Evolutionary conservation across 371 early-diverging fungal genomes (phyloP).

Genomic region (Dinochytrium kinnereticum): DNA sequence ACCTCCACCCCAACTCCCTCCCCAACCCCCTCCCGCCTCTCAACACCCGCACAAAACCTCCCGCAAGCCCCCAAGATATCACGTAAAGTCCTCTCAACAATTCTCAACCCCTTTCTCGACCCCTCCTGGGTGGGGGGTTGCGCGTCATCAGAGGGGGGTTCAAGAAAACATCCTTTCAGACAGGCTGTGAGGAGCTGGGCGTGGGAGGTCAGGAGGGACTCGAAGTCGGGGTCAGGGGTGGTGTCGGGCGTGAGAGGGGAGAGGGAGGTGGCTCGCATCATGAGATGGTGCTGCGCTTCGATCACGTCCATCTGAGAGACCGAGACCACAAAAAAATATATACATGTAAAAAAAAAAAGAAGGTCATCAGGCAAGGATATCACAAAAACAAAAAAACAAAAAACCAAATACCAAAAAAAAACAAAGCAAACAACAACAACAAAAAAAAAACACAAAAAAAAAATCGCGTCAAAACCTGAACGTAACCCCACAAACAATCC

Average conservation of each 20-base stretch:
- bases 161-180: slow-evolving; percentile 61
- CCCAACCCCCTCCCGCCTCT: slow-evolving; percentile 21
- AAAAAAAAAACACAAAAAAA: not conserved
- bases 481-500: slow-evolving; percentile 75
- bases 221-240: slow-evolving; percentile 51
- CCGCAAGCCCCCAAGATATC: not conserved
- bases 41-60: slow-evolving; percentile 21
- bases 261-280: slow-evolving; percentile 37
- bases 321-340: too few relatives aligned
- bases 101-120: not conserved
- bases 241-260: slow-evolving; percentile 7
- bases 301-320: slow-evolving; percentile 77
- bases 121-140: not conserved
- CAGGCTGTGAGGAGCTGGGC: slow-evolving; percentile 50
- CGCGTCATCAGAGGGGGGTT: slow-evolving; percentile 25
- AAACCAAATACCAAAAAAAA: not conserved
- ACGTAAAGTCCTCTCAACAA: not conserved
- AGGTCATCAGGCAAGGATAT: too few relatives aligned
- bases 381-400: too few relatives aligned
- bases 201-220: slow-evolving; percentile 63
- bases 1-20: slow-evolving; percentile 28
- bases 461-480: slow-evolving; percentile 61
- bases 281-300: slow-evolving; percentile 47
- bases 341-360: too few relatives aligned
- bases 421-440: not conserved